phyloP scores from a whole-genome alignment of 352 stramenopile species.

The Lagenidium sp. region DNA sequence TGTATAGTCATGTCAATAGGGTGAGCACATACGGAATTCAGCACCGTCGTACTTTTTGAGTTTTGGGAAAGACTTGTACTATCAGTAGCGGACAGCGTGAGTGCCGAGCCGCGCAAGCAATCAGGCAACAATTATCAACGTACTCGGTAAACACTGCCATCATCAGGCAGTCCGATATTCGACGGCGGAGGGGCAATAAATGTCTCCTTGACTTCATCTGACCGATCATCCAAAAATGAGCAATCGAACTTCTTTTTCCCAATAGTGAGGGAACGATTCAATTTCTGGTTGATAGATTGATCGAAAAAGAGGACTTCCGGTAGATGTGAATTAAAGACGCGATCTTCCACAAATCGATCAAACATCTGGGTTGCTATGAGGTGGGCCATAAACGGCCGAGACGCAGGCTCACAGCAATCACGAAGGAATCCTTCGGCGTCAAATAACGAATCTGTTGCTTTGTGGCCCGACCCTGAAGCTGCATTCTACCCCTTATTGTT shows the following conservation, averaged over 20 bases:
- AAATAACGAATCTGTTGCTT: constrained; percentile 34
- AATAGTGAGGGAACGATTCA: constrained; percentile 64
- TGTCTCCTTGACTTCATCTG: constrained; percentile 71
- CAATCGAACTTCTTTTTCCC: constrained; percentile 82
- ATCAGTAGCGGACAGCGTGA: too few relatives aligned
- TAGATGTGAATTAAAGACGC: constrained; percentile 48
- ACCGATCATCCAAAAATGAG: constrained; percentile 68
- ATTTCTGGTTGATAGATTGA: constrained; percentile 81
- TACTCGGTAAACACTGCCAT: constrained; percentile 70
- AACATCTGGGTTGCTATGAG: constrained; percentile 78
- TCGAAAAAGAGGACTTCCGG: constrained; percentile 80
- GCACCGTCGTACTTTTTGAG: constrained; percentile 53
- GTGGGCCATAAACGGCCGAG: constrained; percentile 48
- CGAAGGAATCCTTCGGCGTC: constrained; percentile 57
- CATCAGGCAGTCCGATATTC: constrained; percentile 68
- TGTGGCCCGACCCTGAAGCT: too few relatives aligned
- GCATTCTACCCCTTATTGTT: too few relatives aligned
- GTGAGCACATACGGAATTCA: not conserved
- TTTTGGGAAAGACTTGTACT: constrained; percentile 76
- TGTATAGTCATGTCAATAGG: not conserved
- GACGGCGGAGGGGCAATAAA: constrained; percentile 75
- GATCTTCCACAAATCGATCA: constrained; percentile 76
- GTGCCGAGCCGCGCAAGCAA: too few relatives aligned
- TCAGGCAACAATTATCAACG: too few relatives aligned
- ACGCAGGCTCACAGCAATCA: constrained; percentile 51